Base-by-base conservation (phyloP, 495 filamentous ascomycete genomes). In the Penicillium angulare region DNA sequence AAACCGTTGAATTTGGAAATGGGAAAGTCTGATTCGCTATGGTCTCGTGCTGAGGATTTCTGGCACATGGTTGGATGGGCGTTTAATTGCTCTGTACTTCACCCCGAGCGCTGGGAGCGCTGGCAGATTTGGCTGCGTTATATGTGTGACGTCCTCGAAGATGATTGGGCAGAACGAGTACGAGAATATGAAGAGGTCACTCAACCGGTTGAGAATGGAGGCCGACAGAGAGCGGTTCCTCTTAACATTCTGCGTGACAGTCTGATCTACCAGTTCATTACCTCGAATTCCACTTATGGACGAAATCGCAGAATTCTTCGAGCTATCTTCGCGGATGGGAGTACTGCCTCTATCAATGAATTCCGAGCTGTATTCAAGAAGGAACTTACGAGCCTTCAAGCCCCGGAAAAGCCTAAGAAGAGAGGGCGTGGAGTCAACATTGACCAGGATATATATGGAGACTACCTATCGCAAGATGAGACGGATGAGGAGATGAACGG, bases 61-160 rank as follows among this genome's bases (percentile, higher is more conserved):
- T 98, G 95, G 89, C 81, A 86, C 33, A 79, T 87, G 0, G 83
- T 92, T 1, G 93, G 93, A 3, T 97, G 93, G 93, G 85, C 88
- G 0, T 95, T 97, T 65, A 92, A 90, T 56, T 98, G 93, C 69
- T 90, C 89, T 13, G 78, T 89, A 2, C 65, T 77, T 34, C 76
- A 92, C 47, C 78, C 78, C 32, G 74, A 72, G 27, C 69, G 90
- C 18, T 98, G 93, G 93, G 80, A 79, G 47, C 77, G 82, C 59
- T 98, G 93, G 93, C 84, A 78, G 50, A 64, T 82, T 6, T 95
- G 90, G 88, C 73, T 97, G 4, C 81, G 85, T 22, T 85, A 86
- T 34, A 87, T 96, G 82, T 65, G 96, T 15, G 82, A 89, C 29
- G 78, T 88, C 15, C 59, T 97, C 1, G 83, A 93, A 57, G 75